Evolutionary conservation across 1,139 yeast species (phyloP).

Genomic region (Barnettozyma hawaiiensis): DNA sequence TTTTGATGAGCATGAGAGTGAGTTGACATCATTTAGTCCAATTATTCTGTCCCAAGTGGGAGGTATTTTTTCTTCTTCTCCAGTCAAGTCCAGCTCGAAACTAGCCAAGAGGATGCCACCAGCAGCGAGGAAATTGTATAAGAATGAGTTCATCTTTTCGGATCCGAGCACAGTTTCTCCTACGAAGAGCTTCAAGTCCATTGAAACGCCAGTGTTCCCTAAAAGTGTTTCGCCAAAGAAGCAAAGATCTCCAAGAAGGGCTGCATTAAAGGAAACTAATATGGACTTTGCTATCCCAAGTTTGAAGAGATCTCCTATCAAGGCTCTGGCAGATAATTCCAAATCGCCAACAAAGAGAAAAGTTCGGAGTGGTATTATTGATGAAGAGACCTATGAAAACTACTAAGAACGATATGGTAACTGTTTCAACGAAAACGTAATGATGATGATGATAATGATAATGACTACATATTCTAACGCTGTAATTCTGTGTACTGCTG

Average conservation of each 20-base stretch:
- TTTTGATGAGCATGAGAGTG: constrained; percentile 16
- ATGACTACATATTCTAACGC: too few relatives aligned
- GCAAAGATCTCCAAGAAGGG: constrained; percentile 13
- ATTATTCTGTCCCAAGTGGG: constrained; percentile 9
- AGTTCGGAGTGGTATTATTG: constrained; percentile 4
- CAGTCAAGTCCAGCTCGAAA: constrained; percentile 2
- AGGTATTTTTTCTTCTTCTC: constrained; percentile 2
- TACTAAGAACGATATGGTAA: background rate
- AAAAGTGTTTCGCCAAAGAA: constrained; percentile 9
- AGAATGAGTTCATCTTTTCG: background rate
- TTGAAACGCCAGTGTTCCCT: constrained; percentile 10
- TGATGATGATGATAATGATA: too few relatives aligned
- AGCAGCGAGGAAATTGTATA: constrained; percentile 10
- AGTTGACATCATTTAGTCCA: constrained; percentile 16
- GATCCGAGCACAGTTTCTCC: constrained; percentile 8
- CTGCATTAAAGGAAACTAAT: constrained; percentile 14
- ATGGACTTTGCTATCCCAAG: constrained; percentile 13
- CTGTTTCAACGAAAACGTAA: background rate
- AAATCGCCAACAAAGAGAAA: constrained; percentile 16
- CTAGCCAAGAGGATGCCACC: constrained; percentile 7
- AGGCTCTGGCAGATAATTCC: background rate
- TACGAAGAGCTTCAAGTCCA: constrained; percentile 15
- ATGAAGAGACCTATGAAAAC: background rate
- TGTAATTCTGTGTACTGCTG: too few relatives aligned
- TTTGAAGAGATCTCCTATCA: constrained; percentile 10